phyloP scores from a whole-genome alignment of 2,329 filamentous ascomycete species.

The Fusarium metavorans region DNA sequence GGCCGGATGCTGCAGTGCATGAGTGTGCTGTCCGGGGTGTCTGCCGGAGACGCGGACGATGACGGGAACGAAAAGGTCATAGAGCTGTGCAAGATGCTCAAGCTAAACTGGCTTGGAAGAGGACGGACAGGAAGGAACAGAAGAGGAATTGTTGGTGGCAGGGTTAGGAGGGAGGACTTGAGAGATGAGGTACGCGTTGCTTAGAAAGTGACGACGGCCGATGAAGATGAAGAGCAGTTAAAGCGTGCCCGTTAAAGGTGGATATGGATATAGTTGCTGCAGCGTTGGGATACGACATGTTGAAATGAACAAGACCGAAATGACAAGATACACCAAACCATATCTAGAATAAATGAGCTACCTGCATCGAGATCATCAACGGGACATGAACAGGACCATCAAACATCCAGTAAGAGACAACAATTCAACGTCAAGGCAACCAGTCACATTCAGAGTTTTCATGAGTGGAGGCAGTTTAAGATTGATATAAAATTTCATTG shows the following conservation, averaged over 20 bases:
- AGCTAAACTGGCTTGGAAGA: conserved; percentile 95
- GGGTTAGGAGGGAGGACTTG: conserved; percentile 61
- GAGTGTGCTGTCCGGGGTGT: conserved; percentile 80
- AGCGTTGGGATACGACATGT: background rate
- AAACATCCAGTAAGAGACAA: background rate
- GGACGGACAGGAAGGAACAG: conserved; percentile 90
- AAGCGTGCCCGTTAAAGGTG: background rate
- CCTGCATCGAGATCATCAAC: background rate
- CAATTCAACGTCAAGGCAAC: background rate
- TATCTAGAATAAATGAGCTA: background rate
- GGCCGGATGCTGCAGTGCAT: conserved; percentile 97
- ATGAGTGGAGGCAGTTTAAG: background rate
- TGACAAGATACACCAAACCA: background rate
- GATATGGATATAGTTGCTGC: background rate
- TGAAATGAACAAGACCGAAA: background rate
- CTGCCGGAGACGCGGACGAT: conserved; percentile 68
- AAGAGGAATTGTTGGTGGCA: conserved; percentile 85
- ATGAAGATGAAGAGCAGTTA: background rate
- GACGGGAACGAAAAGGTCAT: conserved; percentile 83
- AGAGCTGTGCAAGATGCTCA: conserved; percentile 85
- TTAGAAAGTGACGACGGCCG: background rate
- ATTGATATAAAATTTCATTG: background rate
- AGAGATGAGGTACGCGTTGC: conserved; percentile 58
- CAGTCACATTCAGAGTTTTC: background rate
- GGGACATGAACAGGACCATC: background rate